Evolutionary conservation across 176 grass and related monocot genomes (phyloP).

Genomic region (Bonia amplexicaulis): DNA sequence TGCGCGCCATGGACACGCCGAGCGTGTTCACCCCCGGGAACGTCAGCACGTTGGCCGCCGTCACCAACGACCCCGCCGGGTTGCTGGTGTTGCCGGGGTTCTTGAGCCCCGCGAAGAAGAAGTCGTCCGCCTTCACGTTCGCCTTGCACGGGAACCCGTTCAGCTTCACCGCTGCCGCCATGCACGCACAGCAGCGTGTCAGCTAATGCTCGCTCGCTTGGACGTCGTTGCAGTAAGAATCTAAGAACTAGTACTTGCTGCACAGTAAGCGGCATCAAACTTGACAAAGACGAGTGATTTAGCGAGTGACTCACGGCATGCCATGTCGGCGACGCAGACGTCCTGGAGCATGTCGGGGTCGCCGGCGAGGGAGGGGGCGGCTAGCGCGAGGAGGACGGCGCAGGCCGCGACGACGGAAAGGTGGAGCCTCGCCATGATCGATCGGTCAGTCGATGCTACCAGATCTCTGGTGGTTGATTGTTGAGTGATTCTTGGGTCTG

Average conservation of each 20-base stretch:
- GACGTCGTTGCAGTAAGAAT: not conserved
- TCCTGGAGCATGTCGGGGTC: slow-evolving; percentile 88
- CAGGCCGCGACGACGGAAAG: slow-evolving; percentile 19
- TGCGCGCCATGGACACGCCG: slow-evolving; percentile 68
- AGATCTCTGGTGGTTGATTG: not conserved
- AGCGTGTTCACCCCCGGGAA: slow-evolving; percentile 75
- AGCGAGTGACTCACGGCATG: slow-evolving; percentile 29
- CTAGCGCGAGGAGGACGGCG: slow-evolving; percentile 25
- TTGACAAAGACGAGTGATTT: not conserved
- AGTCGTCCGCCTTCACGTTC: slow-evolving; percentile 52
- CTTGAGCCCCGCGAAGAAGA: slow-evolving; percentile 48
- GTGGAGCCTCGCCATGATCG: slow-evolving; percentile 19
- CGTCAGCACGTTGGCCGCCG: slow-evolving; percentile 38
- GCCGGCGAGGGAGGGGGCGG: slow-evolving; percentile 10
- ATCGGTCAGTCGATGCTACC: not conserved
- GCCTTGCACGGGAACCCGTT: slow-evolving; percentile 83
- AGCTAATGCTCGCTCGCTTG: not conserved
- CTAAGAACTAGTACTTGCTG: not conserved
- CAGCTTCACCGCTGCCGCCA: slow-evolving; percentile 49
- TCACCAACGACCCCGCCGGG: slow-evolving; percentile 36
- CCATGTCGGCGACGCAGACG: slow-evolving; percentile 63
- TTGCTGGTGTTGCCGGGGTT: slow-evolving; percentile 54
- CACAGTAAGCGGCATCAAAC: not conserved
- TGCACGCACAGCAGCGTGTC: not conserved
- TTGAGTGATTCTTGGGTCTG: not conserved